Base-by-base conservation (phyloP, 495 filamentous ascomycete genomes). In the Penicillium longicatenatum region DNA sequence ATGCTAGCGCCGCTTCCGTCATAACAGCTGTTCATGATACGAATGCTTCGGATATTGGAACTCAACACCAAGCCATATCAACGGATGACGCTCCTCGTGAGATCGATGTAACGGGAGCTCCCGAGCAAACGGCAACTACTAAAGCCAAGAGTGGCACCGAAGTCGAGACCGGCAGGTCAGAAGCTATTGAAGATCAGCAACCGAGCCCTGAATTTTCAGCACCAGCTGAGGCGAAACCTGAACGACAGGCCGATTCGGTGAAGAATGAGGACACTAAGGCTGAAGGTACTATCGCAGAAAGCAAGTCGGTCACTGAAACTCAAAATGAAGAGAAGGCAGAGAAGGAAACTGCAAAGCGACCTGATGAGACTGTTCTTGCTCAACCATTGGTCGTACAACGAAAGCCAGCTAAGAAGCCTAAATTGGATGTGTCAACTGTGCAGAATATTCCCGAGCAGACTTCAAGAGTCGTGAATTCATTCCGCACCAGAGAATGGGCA, bases 401-500 rank as follows among this genome's bases (percentile, higher is more conserved):
- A 33, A 54, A 33, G 41, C 33, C 24, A 30, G 39, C 8, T 1
- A 44, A 62, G 22, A 70, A 68, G 33, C 50, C 57, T n/a, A 68
- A 54, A 45, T 50, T 79, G 33, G 64, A 77, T 21, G 58, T 55
- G 22, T 66, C 70, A 26, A 71, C 71, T 1, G 68, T 79, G 39
- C 67, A 76, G n/a, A 52, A 60, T 7, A 62, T 79, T 41, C 75
- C 77, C 11, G 67, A 67, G 19, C 75, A 74, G 41, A 72, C 72
- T 29, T 93, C 93, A 1, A 87, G 79, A 52, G 79, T 96, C 11
- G 85, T 91, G 1, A 78, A 89, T 65, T 89, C 87, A 0, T 97
- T 94, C 63, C 84, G 93, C 46, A 97, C 92, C 6, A 96, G 96
- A 62, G 93, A 98, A 75, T 98, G 93, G 93, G 92, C 93, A 1